These are phyloP conservation scores for Plectosphaerella cucumerina DNA, from an alignment of 2,329 filamentous ascomycete species.

Conservation along the genomic window DNA sequence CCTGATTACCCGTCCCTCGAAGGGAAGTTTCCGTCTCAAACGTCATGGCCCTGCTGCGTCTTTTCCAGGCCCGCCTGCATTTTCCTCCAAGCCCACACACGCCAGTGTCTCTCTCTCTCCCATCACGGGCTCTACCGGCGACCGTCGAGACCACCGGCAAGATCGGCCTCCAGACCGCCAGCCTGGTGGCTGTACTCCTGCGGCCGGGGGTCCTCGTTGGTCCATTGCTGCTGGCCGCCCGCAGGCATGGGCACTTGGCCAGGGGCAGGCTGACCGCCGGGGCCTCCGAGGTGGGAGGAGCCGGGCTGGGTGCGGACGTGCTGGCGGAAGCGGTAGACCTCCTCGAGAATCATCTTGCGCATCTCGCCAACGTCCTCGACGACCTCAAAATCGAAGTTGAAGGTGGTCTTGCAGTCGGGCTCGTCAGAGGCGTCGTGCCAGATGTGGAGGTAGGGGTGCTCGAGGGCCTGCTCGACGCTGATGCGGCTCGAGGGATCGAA, in stretches of 20 bases:
- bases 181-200: slow-evolving; percentile 50
- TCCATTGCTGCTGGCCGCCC: slow-evolving; percentile 50
- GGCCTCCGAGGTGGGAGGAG: slow-evolving; percentile 20
- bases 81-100: no score
- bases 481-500: slow-evolving; percentile 95
- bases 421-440: slow-evolving; percentile 98
- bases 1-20: no score
- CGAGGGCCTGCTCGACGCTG: slow-evolving; percentile 88
- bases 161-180: slow-evolving; percentile 53
- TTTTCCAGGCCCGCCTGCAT: neutral
- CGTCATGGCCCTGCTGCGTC: no score
- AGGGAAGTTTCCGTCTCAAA: no score
- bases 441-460: slow-evolving; percentile 94
- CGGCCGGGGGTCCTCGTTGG: slow-evolving; percentile 54
- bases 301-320: slow-evolving; percentile 48
- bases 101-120: slow-evolving; percentile 6
- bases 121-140: slow-evolving; percentile 12
- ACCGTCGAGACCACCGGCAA: slow-evolving; percentile 56
- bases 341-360: slow-evolving; percentile 96
- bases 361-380: slow-evolving; percentile 92
- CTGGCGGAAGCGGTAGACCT: slow-evolving; percentile 82
- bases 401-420: slow-evolving; percentile 86
- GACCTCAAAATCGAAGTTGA: slow-evolving; percentile 99
- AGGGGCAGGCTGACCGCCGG: slow-evolving; percentile 28
- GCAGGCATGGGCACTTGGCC: slow-evolving; percentile 49